These are phyloP conservation scores for Vitis vinifera DNA, from an alignment of 164 flowering plant species.

Conservation along the genomic window DNA sequence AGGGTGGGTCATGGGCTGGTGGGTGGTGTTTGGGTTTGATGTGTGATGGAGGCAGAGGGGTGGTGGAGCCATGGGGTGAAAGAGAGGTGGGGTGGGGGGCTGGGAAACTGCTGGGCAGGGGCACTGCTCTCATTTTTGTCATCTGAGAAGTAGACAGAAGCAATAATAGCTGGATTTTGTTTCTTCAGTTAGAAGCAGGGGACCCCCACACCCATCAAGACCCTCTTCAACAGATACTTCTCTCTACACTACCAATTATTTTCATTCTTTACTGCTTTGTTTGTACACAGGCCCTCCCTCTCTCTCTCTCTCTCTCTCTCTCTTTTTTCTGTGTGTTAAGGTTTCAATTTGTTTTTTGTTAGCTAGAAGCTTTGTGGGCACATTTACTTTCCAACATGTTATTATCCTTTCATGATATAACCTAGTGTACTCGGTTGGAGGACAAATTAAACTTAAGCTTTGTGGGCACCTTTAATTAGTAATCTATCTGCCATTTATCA, in stretches of 20 bases:
- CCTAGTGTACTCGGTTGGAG: neutral
- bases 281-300: neutral
- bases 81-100: slow-evolving; percentile 18
- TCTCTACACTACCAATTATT: slow-evolving; percentile 13
- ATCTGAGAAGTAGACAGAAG: slow-evolving; percentile 58
- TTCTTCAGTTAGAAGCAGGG: slow-evolving; percentile 51
- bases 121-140: slow-evolving; percentile 52
- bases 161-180: slow-evolving; percentile 63
- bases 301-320: neutral
- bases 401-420: neutral
- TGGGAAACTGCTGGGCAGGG: slow-evolving; percentile 35
- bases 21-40: neutral
- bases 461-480: too few species aligned
- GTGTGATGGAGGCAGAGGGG: neutral
- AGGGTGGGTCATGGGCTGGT: neutral
- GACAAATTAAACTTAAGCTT: neutral
- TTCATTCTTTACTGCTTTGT: slow-evolving; percentile 20
- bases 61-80: slow-evolving; percentile 4
- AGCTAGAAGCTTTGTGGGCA: neutral
- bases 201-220: slow-evolving; percentile 23
- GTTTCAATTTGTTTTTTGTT: slow-evolving; percentile 1
- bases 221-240: slow-evolving; percentile 14
- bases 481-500: too few species aligned
- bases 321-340: too few species aligned
- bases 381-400: neutral